phyloP scores from a whole-genome alignment of 768 basidiomycete genomes.

The Hortiboletus flavorubellus region DNA sequence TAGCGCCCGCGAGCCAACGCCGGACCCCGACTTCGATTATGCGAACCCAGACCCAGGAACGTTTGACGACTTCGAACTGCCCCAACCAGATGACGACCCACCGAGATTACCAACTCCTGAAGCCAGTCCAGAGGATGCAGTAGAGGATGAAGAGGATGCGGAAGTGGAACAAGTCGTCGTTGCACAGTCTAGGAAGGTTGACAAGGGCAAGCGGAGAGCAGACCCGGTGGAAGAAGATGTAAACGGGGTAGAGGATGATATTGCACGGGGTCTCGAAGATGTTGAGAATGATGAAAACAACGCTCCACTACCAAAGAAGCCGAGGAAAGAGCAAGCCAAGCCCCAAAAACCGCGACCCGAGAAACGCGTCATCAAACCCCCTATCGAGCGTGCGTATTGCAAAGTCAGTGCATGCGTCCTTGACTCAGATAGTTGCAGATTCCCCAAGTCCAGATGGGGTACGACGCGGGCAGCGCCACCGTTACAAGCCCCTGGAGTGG shows the following conservation, averaged over 20 bases:
- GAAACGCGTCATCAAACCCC: conserved; percentile 15
- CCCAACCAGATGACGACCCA: conserved; percentile 24
- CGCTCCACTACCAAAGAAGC: conserved; percentile 27
- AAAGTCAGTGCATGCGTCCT: neutral
- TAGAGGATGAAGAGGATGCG: conserved; percentile 22
- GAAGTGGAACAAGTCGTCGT: conserved; percentile 34
- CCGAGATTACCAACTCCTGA: conserved; percentile 44
- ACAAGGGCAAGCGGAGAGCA: conserved; percentile 43
- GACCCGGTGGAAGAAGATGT: conserved; percentile 16
- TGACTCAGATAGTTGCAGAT: conserved; percentile 17
- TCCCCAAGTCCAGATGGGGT: conserved; percentile 43
- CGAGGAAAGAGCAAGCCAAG: conserved; percentile 28
- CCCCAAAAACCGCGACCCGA: conserved; percentile 24
- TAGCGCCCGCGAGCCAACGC: conserved; percentile 19
- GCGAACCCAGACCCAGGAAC: conserved; percentile 5
- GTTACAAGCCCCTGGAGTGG: conserved; percentile 75
- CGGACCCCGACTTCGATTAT: conserved; percentile 26
- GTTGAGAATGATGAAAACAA: conserved; percentile 46
- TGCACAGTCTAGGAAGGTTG: conserved; percentile 20
- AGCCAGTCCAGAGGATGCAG: conserved; percentile 44
- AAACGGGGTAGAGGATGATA: conserved; percentile 41
- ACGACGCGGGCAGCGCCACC: conserved; percentile 67
- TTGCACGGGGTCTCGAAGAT: conserved; percentile 39
- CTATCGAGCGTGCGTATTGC: conserved; percentile 25
- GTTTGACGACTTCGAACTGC: conserved; percentile 29